phyloP scores from a whole-genome alignment of 2,329 filamentous ascomycete genomes.

The Pseudocercospora fuligena region DNA sequence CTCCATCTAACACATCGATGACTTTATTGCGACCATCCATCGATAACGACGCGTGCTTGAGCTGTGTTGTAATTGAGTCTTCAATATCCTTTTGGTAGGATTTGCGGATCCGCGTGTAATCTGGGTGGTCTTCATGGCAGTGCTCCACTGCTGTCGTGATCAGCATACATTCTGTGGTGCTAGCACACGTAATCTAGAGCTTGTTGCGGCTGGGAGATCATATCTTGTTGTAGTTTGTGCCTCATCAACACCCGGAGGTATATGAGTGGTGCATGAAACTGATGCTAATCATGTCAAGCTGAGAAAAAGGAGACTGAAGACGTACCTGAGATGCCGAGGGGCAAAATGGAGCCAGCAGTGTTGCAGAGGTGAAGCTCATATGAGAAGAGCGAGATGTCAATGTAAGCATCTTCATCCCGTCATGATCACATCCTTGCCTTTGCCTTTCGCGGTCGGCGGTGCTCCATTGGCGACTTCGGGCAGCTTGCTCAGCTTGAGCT shows the following conservation, averaged over 20 bases:
- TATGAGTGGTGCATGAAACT: not conserved
- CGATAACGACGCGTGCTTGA: not conserved
- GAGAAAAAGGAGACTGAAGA: not conserved
- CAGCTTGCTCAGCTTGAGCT: conserved; percentile 39
- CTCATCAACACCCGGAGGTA: not conserved
- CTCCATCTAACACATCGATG: not conserved
- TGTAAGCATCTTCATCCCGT: conserved; percentile 35
- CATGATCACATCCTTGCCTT: conserved; percentile 34
- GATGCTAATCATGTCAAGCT: not conserved
- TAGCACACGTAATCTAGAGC: not conserved
- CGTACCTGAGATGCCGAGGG: not conserved
- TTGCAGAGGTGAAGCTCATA: not conserved
- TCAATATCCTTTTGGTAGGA: no score
- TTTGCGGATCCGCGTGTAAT: not conserved
- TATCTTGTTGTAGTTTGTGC: not conserved
- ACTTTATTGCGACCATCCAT: no score
- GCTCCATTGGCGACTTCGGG: conserved; percentile 9
- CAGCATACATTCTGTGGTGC: not conserved
- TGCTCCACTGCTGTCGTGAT: not conserved
- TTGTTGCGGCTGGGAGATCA: not conserved
- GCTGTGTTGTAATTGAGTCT: no score
- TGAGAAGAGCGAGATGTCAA: not conserved
- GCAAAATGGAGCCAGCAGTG: not conserved
- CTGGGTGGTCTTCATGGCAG: not conserved
- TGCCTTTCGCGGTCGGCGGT: conserved; percentile 15